Conservation (phyloP, 2,329 filamentous ascomycete species). For the Penicillium italicum region DNA sequence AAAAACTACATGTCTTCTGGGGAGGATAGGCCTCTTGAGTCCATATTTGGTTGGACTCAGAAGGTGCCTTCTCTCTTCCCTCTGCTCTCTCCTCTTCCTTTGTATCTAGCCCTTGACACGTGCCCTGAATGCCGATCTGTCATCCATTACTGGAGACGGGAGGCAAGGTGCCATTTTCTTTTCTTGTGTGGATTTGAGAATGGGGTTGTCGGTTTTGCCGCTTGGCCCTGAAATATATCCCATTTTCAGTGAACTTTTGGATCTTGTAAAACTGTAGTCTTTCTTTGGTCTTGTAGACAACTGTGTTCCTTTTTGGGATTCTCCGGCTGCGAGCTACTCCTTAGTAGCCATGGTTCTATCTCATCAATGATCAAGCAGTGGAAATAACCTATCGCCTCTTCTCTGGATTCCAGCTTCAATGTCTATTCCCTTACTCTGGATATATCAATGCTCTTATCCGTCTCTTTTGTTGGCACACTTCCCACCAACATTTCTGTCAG, state of each 20-base stretch:
- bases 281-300: background rate
- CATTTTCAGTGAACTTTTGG: conserved; percentile 8
- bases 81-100: conserved; percentile 12
- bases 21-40: conserved; percentile 18
- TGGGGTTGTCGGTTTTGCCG: conserved; percentile 2
- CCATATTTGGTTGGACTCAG: conserved; percentile 7
- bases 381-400: background rate
- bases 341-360: background rate
- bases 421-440: background rate
- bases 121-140: background rate
- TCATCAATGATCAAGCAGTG: background rate
- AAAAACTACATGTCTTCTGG: conserved; percentile 23
- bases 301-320: no score
- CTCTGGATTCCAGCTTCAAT: background rate
- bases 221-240: conserved; percentile 6
- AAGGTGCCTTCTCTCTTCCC: conserved; percentile 10
- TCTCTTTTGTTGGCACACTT: background rate
- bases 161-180: conserved; percentile 11
- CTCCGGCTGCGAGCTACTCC: background rate
- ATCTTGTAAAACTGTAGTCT: background rate
- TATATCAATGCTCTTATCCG: no score
- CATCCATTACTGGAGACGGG: background rate
- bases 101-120: conserved; percentile 21
- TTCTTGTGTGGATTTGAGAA: conserved; percentile 18
- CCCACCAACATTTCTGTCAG: no score